Conservation (phyloP, 768 basidiomycete species). For the Trametes sanguinea region DNA sequence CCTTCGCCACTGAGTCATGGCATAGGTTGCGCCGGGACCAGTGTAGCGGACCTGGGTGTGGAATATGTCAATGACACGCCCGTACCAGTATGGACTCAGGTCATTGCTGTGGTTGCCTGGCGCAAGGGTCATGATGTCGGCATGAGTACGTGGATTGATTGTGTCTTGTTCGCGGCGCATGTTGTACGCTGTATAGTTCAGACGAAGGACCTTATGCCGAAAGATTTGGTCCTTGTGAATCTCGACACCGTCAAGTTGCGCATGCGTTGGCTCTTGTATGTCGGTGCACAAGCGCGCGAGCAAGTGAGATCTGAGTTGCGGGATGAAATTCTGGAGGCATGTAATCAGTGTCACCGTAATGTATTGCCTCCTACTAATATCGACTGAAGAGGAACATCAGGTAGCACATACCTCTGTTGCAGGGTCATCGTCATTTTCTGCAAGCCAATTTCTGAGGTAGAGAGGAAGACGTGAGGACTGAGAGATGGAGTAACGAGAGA, state of each 20-base stretch:
- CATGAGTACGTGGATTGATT: conserved; percentile 40
- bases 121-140: conserved; percentile 35
- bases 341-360: background rate
- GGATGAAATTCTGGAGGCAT: conserved; percentile 32
- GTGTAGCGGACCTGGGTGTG: conserved; percentile 31
- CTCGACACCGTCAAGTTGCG: conserved; percentile 11
- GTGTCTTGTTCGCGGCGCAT: conserved; percentile 42
- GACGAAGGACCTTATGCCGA: conserved; percentile 32
- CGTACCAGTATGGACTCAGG: conserved; percentile 37
- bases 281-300: conserved; percentile 30
- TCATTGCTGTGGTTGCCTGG: conserved; percentile 20
- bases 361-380: too few relatives aligned
- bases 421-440: too few relatives aligned
- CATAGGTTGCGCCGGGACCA: background rate
- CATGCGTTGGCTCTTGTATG: conserved; percentile 29
- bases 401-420: conserved; percentile 40
- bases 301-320: conserved; percentile 33
- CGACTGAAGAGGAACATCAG: conserved; percentile 34
- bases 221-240: conserved; percentile 32
- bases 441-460: too few relatives aligned
- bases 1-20: background rate
- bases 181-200: conserved; percentile 49
- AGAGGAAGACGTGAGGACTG: too few relatives aligned
- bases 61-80: conserved; percentile 30
- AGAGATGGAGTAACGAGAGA: too few relatives aligned